Conservation (phyloP, 2,329 filamentous ascomycete genomes). For the Claviceps humidiphila region DNA sequence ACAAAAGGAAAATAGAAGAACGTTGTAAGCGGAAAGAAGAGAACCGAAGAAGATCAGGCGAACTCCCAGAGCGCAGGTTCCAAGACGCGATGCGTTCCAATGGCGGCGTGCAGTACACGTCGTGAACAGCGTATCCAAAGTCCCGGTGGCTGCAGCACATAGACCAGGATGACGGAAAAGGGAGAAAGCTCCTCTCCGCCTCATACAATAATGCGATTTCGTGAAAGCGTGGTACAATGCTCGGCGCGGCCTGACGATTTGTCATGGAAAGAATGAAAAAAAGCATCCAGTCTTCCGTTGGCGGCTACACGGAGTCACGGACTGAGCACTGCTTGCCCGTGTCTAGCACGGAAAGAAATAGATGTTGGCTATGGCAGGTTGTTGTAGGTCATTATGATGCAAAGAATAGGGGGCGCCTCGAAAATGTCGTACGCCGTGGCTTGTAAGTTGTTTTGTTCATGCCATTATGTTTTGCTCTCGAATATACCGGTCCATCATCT, state of each 20-base stretch:
- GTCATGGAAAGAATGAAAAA: background rate
- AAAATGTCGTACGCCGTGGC: background rate
- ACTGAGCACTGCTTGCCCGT: background rate
- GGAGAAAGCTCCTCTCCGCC: background rate
- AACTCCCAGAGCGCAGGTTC: background rate
- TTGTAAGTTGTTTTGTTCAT: background rate
- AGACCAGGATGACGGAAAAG: background rate
- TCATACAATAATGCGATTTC: background rate
- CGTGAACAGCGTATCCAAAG: conserved; percentile 1
- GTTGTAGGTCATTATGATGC: background rate
- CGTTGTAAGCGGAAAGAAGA: no score
- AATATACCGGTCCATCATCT: conserved; percentile 13
- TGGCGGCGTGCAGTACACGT: background rate
- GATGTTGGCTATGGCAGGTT: background rate
- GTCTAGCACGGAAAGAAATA: background rate
- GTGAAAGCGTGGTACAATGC: background rate
- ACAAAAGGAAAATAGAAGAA: background rate
- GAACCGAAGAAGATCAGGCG: background rate
- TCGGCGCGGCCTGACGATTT: background rate
- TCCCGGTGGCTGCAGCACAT: background rate
- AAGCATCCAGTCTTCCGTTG: background rate
- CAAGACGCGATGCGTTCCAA: background rate
- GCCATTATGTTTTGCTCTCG: background rate
- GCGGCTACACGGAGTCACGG: background rate
- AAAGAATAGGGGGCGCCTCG: background rate